Percentiles rank a stretch among this genome's conserved stretches.
Conservation (phyloP, 2,329 filamentous ascomycete genomes). For the Boeremia lycopersici region DNA sequence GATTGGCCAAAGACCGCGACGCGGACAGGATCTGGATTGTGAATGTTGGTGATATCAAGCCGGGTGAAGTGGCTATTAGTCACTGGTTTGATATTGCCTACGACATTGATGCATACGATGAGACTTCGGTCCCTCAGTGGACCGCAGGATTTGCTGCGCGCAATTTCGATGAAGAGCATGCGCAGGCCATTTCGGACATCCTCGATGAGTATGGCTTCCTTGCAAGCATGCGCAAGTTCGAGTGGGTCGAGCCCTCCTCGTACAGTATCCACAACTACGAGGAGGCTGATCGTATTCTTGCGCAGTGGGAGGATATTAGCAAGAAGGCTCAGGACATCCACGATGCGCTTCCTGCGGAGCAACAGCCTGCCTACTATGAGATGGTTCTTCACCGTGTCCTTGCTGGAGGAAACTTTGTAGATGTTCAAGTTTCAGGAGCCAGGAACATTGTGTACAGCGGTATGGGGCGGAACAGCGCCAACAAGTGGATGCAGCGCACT, state of each 20-base stretch:
- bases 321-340: constrained; percentile 63
- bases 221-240: constrained; percentile 66
- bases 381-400: constrained; percentile 65
- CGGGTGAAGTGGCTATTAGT: constrained; percentile 68
- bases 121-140: constrained; percentile 63
- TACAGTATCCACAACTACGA: constrained; percentile 69
- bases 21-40: constrained; percentile 69
- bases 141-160: constrained; percentile 62
- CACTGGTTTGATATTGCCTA: constrained; percentile 74
- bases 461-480: constrained; percentile 48
- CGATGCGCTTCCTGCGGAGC: constrained; percentile 56
- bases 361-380: constrained; percentile 67
- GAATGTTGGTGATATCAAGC: constrained; percentile 71
- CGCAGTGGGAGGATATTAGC: constrained; percentile 61
- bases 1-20: constrained; percentile 63
- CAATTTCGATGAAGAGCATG: constrained; percentile 60
- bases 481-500: constrained; percentile 44
- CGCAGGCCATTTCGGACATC: constrained; percentile 57
- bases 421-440: constrained; percentile 51
- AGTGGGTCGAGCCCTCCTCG: constrained; percentile 63
- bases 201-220: constrained; percentile 63
- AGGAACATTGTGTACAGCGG: constrained; percentile 46
- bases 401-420: constrained; percentile 62
- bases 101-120: constrained; percentile 63
- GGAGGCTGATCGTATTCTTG: constrained; percentile 64